Evolutionary conservation across 2,329 filamentous ascomycete species (phyloP).

Genomic region (Dactylonectria macrodidyma): DNA sequence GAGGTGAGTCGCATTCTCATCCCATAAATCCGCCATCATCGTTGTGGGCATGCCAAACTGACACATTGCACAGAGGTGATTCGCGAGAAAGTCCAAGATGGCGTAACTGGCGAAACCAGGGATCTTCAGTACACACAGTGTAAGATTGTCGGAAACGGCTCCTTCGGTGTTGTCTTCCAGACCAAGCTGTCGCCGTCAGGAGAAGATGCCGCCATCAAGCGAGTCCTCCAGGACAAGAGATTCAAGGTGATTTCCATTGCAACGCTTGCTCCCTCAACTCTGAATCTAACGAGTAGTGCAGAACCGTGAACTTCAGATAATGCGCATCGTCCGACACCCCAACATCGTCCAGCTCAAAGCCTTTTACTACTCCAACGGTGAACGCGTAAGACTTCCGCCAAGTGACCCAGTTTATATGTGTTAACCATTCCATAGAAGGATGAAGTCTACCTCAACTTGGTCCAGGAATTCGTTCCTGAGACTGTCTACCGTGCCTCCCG

Average conservation of each 20-base stretch:
- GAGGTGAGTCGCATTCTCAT: slow-evolving; percentile 77
- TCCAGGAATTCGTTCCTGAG: slow-evolving; percentile 98
- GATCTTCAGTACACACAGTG: slow-evolving; percentile 99
- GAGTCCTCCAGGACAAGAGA: slow-evolving; percentile 97
- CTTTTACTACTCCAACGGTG: slow-evolving; percentile 99
- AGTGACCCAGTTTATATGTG: slow-evolving; percentile 12
- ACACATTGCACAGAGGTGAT: slow-evolving; percentile 81
- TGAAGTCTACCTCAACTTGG: slow-evolving; percentile 98
- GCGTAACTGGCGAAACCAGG: slow-evolving; percentile 94
- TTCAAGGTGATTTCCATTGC: slow-evolving; percentile 82
- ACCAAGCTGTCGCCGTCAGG: slow-evolving; percentile 98
- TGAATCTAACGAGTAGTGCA: slow-evolving; percentile 58
- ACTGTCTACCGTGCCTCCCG: slow-evolving; percentile 98
- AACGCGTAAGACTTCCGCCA: slow-evolving; percentile 77
- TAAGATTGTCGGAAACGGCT: slow-evolving; percentile 99
- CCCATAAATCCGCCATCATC: slow-evolving; percentile 2
- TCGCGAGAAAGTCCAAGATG: slow-evolving; percentile 98
- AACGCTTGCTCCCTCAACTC: background rate
- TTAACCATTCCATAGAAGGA: slow-evolving; percentile 77
- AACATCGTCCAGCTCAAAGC: slow-evolving; percentile 99
- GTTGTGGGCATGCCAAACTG: slow-evolving; percentile 27
- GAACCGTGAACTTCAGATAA: slow-evolving; percentile 99
- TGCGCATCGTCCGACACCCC: slow-evolving; percentile 98
- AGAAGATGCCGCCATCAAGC: slow-evolving; percentile 99
- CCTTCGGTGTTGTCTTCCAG: slow-evolving; percentile 98